These are phyloP conservation scores for Lathyrus sativus DNA, from an alignment of 306 rosid genomes.

Conservation along the genomic window DNA sequence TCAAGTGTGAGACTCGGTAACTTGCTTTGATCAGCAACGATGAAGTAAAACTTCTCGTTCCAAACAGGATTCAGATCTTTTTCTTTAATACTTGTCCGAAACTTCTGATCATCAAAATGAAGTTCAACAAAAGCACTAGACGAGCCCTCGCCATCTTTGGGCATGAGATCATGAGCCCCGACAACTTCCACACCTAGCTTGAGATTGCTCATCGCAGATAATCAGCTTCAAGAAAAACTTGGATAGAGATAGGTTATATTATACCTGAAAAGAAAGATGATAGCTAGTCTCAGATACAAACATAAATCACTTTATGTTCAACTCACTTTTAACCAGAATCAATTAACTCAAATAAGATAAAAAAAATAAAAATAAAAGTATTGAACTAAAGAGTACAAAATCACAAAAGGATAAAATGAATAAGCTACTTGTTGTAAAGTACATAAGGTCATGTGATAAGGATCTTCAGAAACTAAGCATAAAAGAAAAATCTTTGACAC, in stretches of 20 bases:
- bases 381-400: neutral
- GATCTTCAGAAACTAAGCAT: conserved; percentile 25
- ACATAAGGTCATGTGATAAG: conserved; percentile 6
- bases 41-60: conserved; percentile 86
- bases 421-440: neutral
- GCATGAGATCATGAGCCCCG: conserved; percentile 81
- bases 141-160: conserved; percentile 85
- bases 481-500: conserved; percentile 8
- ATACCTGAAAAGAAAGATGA: conserved; percentile 50
- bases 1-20: conserved; percentile 62
- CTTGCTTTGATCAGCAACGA: conserved; percentile 61
- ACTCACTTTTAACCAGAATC: no score
- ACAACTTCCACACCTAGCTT: conserved; percentile 89
- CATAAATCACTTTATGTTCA: no score
- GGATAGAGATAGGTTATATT: conserved; percentile 26
- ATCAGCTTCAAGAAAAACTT: conserved; percentile 34
- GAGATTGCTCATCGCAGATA: conserved; percentile 59
- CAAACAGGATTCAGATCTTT: conserved; percentile 85
- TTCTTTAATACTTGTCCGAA: conserved; percentile 68
- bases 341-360: neutral
- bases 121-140: conserved; percentile 72
- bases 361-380: no score
- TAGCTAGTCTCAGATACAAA: neutral
- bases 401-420: neutral
- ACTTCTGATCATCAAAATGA: conserved; percentile 72